A percentile compares a stretch with the other conserved stretches of the same genome.
phyloP scores from a whole-genome alignment of 2,329 filamentous ascomycete genomes.

The Trichothecium sympodiale region DNA sequence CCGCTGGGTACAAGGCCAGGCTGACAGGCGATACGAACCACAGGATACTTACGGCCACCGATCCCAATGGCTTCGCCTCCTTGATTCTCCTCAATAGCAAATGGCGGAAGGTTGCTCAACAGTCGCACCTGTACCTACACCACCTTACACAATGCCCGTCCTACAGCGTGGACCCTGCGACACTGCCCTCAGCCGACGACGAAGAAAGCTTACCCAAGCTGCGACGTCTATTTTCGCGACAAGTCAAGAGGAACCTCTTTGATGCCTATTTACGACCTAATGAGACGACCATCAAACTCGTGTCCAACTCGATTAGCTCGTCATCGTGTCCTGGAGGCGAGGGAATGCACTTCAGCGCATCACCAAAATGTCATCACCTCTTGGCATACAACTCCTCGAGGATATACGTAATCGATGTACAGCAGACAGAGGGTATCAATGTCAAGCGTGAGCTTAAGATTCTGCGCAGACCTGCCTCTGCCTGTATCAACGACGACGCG shows the following conservation, averaged over 20 bases:
- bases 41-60: conserved; percentile 50
- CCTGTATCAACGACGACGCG: conserved; percentile 71
- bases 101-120: conserved; percentile 54
- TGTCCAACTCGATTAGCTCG: conserved; percentile 75
- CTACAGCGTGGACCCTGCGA: conserved; percentile 38
- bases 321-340: conserved; percentile 75
- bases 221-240: conserved; percentile 54
- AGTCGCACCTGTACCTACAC: conserved; percentile 49
- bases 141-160: conserved; percentile 53
- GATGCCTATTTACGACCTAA: conserved; percentile 62
- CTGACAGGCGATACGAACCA: conserved; percentile 8
- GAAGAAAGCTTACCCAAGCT: conserved; percentile 43
- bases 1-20: too few species aligned
- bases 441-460: conserved; percentile 75
- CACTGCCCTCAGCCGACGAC: conserved; percentile 25
- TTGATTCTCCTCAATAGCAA: conserved; percentile 53
- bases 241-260: conserved; percentile 69
- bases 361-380: conserved; percentile 61
- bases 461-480: conserved; percentile 60
- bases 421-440: conserved; percentile 34
- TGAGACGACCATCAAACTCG: conserved; percentile 63
- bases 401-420: conserved; percentile 67
- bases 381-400: conserved; percentile 78
- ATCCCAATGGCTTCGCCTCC: conserved; percentile 55
- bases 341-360: conserved; percentile 75